phyloP scores from a whole-genome alignment of 352 stramenopile species.

The Globisporangium irregulare region DNA sequence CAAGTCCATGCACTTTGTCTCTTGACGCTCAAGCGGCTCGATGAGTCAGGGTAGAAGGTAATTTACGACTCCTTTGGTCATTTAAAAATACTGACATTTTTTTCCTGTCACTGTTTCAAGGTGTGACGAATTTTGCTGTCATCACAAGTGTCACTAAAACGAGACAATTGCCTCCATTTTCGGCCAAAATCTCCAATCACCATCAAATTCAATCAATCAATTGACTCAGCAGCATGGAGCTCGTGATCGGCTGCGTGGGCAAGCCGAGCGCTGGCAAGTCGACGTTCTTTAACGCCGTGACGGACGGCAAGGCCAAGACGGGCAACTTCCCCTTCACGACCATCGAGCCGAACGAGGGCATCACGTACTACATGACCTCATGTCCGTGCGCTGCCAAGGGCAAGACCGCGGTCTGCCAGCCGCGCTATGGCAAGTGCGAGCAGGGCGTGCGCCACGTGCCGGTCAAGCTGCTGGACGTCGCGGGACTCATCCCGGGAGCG shows the following conservation, averaged over 20 bases:
- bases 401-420: slow-evolving; percentile 63
- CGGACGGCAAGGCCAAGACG: slow-evolving; percentile 83
- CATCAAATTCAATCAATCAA: slow-evolving; percentile 1
- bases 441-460: slow-evolving; percentile 73
- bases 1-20: background rate
- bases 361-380: slow-evolving; percentile 86
- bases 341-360: slow-evolving; percentile 87
- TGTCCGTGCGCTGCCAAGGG: slow-evolving; percentile 70
- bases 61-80: background rate
- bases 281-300: slow-evolving; percentile 90
- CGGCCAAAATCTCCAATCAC: background rate
- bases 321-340: slow-evolving; percentile 90
- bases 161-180: background rate
- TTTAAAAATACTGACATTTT: background rate
- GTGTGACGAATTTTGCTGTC: background rate
- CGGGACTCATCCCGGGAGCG: slow-evolving; percentile 74
- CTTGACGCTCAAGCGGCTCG: background rate
- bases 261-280: slow-evolving; percentile 88
- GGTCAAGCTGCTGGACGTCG: slow-evolving; percentile 84
- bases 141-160: slow-evolving; percentile 10
- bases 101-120: background rate
- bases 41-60: background rate
- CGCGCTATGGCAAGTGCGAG: slow-evolving; percentile 77
- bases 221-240: slow-evolving; percentile 46
- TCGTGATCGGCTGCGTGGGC: slow-evolving; percentile 87